Evolutionary conservation across 1,139 yeast genomes (phyloP).

Genomic region (Taphrina communis): DNA sequence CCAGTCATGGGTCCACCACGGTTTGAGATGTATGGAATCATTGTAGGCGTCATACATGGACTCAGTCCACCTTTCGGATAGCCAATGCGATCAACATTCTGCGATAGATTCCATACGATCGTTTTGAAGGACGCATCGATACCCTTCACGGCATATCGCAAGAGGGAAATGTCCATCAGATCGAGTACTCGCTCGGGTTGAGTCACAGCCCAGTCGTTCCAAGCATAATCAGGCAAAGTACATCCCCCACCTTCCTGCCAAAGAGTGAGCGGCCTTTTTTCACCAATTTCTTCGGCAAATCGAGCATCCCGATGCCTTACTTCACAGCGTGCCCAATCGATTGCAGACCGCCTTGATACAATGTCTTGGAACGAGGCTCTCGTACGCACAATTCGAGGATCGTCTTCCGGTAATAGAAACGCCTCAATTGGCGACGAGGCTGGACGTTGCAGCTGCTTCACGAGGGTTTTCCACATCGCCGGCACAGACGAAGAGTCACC

Average conservation of each 20-base stretch:
- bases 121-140: constrained; percentile 42
- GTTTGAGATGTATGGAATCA: constrained; percentile 42
- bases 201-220: constrained; percentile 41
- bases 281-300: constrained; percentile 38
- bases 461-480: constrained; percentile 29
- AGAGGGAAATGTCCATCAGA: constrained; percentile 40
- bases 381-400: constrained; percentile 33
- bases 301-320: constrained; percentile 41
- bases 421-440: constrained; percentile 43
- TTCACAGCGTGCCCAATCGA: constrained; percentile 43
- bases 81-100: constrained; percentile 42
- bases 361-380: neutral
- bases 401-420: constrained; percentile 41
- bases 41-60: constrained; percentile 42
- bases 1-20: constrained; percentile 44
- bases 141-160: constrained; percentile 41
- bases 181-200: constrained; percentile 43
- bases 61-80: constrained; percentile 38
- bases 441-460: constrained; percentile 36
- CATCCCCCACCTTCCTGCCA: constrained; percentile 40
- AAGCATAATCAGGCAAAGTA: constrained; percentile 39
- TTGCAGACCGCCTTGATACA: constrained; percentile 10
- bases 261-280: constrained; percentile 38
- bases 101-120: constrained; percentile 42
- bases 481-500: neutral